Percentiles rank a stretch among this genome's conserved stretches.
These are phyloP conservation scores for Clohesyomyces aquaticus DNA, from an alignment of 495 filamentous ascomycete species.

Conservation along the genomic window DNA sequence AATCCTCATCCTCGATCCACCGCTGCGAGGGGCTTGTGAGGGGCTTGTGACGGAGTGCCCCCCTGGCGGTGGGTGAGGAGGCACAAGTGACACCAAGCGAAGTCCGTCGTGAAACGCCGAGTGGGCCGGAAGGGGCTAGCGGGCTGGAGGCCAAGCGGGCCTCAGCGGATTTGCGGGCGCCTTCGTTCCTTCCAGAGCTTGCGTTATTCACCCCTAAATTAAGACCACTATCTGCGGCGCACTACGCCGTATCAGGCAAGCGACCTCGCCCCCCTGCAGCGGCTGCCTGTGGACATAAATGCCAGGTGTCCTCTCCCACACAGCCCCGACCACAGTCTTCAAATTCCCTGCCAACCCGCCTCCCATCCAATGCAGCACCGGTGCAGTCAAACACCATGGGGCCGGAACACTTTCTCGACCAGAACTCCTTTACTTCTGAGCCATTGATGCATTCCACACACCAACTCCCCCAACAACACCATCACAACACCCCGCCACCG, in stretches of 20 bases:
- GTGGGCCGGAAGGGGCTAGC: not conserved
- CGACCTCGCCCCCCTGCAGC: slow-evolving; percentile 14
- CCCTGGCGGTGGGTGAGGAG: not conserved
- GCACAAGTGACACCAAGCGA: slow-evolving; percentile 6
- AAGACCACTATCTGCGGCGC: slow-evolving; percentile 16
- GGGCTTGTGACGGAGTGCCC: not conserved
- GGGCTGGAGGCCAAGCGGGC: not conserved
- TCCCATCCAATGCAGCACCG: slow-evolving; percentile 36
- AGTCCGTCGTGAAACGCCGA: slow-evolving; percentile 27
- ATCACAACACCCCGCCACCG: slow-evolving; percentile 22
- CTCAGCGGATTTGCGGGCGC: slow-evolving; percentile 1
- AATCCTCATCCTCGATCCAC: too few relatives aligned
- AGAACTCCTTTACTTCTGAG: slow-evolving; percentile 1
- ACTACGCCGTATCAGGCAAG: slow-evolving; percentile 18
- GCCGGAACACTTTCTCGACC: not conserved
- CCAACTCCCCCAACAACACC: too few relatives aligned
- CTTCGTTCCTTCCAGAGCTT: too few relatives aligned
- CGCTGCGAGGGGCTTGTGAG: not conserved
- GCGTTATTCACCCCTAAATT: slow-evolving; percentile 35
- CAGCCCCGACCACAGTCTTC: not conserved
- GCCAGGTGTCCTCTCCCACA: slow-evolving; percentile 19
- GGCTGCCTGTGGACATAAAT: slow-evolving; percentile 32
- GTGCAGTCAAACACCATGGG: slow-evolving; percentile 12
- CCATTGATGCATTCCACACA: slow-evolving; percentile 2
- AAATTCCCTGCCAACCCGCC: slow-evolving; percentile 6